A percentile compares a stretch with the other conserved stretches of the same genome.
phyloP scores from a whole-genome alignment of 345 rosid genomes.

The Turnera subulata region DNA sequence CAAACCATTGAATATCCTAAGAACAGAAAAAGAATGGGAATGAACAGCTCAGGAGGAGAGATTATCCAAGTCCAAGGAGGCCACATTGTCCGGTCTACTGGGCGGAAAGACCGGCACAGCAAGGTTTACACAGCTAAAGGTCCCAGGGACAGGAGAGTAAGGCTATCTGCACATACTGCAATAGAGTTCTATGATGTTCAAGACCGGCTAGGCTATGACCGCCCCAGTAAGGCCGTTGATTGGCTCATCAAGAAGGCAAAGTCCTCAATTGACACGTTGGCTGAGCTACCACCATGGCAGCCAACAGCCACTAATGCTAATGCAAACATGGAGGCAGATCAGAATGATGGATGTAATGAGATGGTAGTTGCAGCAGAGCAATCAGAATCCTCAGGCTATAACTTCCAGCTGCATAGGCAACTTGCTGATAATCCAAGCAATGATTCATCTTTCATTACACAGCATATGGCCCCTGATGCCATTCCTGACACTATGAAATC shows the following conservation, averaged over 20 bases:
- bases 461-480: constrained; percentile 36
- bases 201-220: constrained; percentile 78
- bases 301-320: constrained; percentile 10
- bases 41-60: constrained; percentile 54
- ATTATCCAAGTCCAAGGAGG: constrained; percentile 77
- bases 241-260: constrained; percentile 86
- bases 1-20: constrained; percentile 22
- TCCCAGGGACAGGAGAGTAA: constrained; percentile 70
- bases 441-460: constrained; percentile 32
- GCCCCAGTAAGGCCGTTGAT: constrained; percentile 88
- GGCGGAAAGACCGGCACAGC: constrained; percentile 81
- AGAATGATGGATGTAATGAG: constrained; percentile 28
- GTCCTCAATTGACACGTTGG: constrained; percentile 66
- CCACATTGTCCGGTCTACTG: constrained; percentile 67
- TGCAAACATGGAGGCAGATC: constrained; percentile 14
- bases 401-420: constrained; percentile 40
- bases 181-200: constrained; percentile 87
- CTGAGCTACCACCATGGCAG: constrained; percentile 43
- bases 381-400: constrained; percentile 39
- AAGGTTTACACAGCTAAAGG: constrained; percentile 80
- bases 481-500: constrained; percentile 53
- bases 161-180: constrained; percentile 82
- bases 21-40: constrained; percentile 30
- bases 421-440: constrained; percentile 28
- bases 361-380: constrained; percentile 32